A percentile compares a stretch with the other conserved stretches of the same genome.
Evolutionary conservation across 345 rosid genomes (phyloP).

Genomic region (Dipteronia sinensis): DNA sequence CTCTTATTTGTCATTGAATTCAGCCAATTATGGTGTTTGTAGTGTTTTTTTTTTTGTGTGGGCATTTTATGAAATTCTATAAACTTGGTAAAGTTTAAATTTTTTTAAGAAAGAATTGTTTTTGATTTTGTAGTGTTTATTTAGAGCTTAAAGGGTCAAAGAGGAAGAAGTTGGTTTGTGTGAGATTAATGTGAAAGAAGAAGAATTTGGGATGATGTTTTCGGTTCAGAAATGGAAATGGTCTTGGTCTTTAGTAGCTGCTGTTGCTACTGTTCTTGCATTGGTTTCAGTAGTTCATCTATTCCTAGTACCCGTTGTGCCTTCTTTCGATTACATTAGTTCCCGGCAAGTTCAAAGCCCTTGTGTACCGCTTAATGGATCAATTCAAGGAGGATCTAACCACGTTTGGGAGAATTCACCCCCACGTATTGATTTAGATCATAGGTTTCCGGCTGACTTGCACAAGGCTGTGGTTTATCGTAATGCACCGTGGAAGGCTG

Average conservation of each 20-base stretch:
- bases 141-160: conserved; percentile 4
- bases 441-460: conserved; percentile 70
- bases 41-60: no score
- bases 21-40: background rate
- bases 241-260: conserved; percentile 73
- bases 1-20: background rate
- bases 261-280: conserved; percentile 53
- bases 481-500: conserved; percentile 86
- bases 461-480: conserved; percentile 72
- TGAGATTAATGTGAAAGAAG: background rate
- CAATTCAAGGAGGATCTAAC: conserved; percentile 32
- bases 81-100: no score
- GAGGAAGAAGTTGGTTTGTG: conserved; percentile 2
- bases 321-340: conserved; percentile 61
- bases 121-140: background rate
- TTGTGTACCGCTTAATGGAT: conserved; percentile 43
- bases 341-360: conserved; percentile 51
- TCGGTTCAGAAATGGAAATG: conserved; percentile 60
- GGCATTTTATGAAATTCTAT: background rate
- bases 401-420: conserved; percentile 24
- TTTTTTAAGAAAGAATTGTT: background rate
- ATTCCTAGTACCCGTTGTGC: conserved; percentile 66
- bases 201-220: conserved; percentile 38
- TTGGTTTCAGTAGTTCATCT: conserved; percentile 75
- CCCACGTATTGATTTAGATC: conserved; percentile 46